Conservation (phyloP, 495 filamentous ascomycete genomes). For the Penicillium desertorum region DNA sequence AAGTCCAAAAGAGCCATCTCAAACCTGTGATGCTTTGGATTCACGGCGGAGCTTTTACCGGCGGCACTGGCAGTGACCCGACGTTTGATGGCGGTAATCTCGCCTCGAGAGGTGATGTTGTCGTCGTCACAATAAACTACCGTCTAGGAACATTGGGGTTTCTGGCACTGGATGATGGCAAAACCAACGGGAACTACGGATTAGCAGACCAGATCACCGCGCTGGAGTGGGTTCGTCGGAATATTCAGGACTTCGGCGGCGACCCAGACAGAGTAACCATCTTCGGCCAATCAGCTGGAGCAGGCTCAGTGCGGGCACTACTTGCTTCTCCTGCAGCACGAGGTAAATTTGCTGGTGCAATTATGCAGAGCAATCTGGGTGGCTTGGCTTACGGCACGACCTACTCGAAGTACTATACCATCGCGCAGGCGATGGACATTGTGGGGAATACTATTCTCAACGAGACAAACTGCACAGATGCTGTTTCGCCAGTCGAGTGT, state of each 20-base stretch:
- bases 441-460: slow-evolving; percentile 23
- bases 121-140: slow-evolving; percentile 48
- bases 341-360: slow-evolving; percentile 41
- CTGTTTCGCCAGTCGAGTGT: slow-evolving; percentile 35
- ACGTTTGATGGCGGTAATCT: slow-evolving; percentile 44
- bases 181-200: slow-evolving; percentile 38
- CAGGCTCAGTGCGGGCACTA: slow-evolving; percentile 44
- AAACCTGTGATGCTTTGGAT: slow-evolving; percentile 51
- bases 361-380: slow-evolving; percentile 48
- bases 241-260: slow-evolving; percentile 44
- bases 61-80: slow-evolving; percentile 38
- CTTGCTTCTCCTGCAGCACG: slow-evolving; percentile 34
- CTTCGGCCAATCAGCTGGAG: slow-evolving; percentile 54
- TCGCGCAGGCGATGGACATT: slow-evolving; percentile 31
- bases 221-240: slow-evolving; percentile 35
- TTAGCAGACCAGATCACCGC: slow-evolving; percentile 40
- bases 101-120: slow-evolving; percentile 46
- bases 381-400: slow-evolving; percentile 50
- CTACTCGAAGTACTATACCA: slow-evolving; percentile 50
- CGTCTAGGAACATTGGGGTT: slow-evolving; percentile 44
- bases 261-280: slow-evolving; percentile 54
- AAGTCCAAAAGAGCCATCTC: slow-evolving; percentile 17
- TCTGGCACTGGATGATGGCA: slow-evolving; percentile 22
- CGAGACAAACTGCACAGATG: slow-evolving; percentile 39
- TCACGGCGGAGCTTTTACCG: slow-evolving; percentile 48